These are phyloP conservation scores for Carex parvula DNA, from an alignment of 176 grass and related monocot genomes.

Conservation along the genomic window DNA sequence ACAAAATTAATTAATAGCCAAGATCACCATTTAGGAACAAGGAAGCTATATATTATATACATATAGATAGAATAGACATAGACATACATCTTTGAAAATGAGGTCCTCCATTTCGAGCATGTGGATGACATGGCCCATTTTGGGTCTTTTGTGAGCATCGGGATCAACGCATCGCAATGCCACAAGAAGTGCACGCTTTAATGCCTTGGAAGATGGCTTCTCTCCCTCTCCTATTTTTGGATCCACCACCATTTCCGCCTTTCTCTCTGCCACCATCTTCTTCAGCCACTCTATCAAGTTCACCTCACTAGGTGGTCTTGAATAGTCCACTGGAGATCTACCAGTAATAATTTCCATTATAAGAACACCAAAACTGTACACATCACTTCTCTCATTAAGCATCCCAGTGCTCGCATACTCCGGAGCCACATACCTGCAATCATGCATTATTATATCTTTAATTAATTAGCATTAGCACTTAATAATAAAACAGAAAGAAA, in stretches of 20 bases:
- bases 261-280: constrained; percentile 67
- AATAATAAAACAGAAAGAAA: too few relatives aligned
- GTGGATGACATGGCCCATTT: constrained; percentile 76
- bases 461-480: too few relatives aligned
- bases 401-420: constrained; percentile 89
- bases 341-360: constrained; percentile 83
- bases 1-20: neutral
- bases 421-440: constrained; percentile 69
- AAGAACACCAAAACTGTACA: constrained; percentile 93
- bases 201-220: constrained; percentile 49
- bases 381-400: constrained; percentile 90
- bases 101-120: constrained; percentile 90
- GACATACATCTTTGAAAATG: constrained; percentile 47
- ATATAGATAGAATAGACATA: too few relatives aligned
- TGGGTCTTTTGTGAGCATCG: constrained; percentile 56
- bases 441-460: too few relatives aligned
- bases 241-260: constrained; percentile 76
- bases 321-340: constrained; percentile 88
- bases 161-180: constrained; percentile 88
- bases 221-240: constrained; percentile 57
- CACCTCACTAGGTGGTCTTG: constrained; percentile 61
- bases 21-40: too few relatives aligned
- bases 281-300: constrained; percentile 91
- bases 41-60: too few relatives aligned
- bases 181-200: constrained; percentile 68